Conservation (phyloP, 2,329 filamentous ascomycete genomes). For the Aspergillus novoparasiticus region DNA sequence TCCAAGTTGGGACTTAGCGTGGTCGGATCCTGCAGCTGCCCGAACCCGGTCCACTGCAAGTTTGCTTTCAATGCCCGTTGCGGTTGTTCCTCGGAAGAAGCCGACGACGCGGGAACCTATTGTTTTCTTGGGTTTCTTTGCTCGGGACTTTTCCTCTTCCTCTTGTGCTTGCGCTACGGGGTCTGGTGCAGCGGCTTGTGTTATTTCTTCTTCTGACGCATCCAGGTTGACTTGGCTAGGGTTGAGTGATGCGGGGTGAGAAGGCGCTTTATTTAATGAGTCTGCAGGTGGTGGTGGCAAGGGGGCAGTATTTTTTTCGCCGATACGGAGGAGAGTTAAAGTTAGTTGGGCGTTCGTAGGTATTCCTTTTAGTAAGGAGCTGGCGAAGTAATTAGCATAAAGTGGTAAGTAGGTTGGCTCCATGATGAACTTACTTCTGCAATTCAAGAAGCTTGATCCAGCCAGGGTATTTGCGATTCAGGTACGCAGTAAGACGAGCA, state of each 20-base stretch:
- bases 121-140: slow-evolving; percentile 35
- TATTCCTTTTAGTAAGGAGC: slow-evolving; percentile 74
- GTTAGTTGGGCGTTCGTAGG: slow-evolving; percentile 86
- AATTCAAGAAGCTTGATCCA: slow-evolving; percentile 78
- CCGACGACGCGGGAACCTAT: slow-evolving; percentile 60
- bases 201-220: slow-evolving; percentile 67
- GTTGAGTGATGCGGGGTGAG: slow-evolving; percentile 33
- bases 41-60: slow-evolving; percentile 73
- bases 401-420: too few species aligned
- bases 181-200: slow-evolving; percentile 61
- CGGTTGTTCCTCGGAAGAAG: slow-evolving; percentile 70
- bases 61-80: slow-evolving; percentile 70
- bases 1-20: slow-evolving; percentile 72
- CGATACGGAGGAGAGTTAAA: slow-evolving; percentile 77
- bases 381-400: slow-evolving; percentile 17
- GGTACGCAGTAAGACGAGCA: slow-evolving; percentile 56
- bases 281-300: slow-evolving; percentile 62
- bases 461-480: slow-evolving; percentile 58
- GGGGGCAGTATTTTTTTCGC: slow-evolving; percentile 80
- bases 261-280: slow-evolving; percentile 34
- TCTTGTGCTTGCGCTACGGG: slow-evolving; percentile 59
- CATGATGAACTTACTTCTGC: slow-evolving; percentile 55
- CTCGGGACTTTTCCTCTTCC: slow-evolving; percentile 50
- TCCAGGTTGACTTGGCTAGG: slow-evolving; percentile 58
- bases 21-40: slow-evolving; percentile 62